Conservation (phyloP, 2,329 filamentous ascomycete genomes). For the Cladosporium oxysporum region DNA sequence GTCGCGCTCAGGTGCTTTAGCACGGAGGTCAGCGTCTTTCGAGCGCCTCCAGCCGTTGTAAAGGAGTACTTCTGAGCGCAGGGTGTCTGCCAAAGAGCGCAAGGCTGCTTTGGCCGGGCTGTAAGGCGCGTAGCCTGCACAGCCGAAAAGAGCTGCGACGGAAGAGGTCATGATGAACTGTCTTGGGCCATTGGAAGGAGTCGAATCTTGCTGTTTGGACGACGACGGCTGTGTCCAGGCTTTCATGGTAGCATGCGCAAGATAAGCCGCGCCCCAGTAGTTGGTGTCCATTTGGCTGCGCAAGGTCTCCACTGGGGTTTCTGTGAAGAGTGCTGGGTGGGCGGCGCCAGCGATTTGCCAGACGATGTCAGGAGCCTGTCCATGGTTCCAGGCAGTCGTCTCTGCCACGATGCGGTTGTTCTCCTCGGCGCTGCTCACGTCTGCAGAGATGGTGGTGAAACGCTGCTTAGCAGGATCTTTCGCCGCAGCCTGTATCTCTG, state of each 20-base stretch:
- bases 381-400: slow-evolving; percentile 76
- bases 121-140: slow-evolving; percentile 84
- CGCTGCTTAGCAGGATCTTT: slow-evolving; percentile 67
- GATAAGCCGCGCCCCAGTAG: slow-evolving; percentile 83
- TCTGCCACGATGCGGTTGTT: slow-evolving; percentile 70
- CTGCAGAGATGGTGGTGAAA: slow-evolving; percentile 81
- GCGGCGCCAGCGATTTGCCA: slow-evolving; percentile 86
- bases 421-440: slow-evolving; percentile 72
- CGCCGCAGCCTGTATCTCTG: slow-evolving; percentile 60
- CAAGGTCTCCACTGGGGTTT: slow-evolving; percentile 67
- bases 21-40: slow-evolving; percentile 20
- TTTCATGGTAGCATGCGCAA: slow-evolving; percentile 76
- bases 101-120: slow-evolving; percentile 83
- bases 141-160: slow-evolving; percentile 69
- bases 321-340: slow-evolving; percentile 73
- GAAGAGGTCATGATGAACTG: slow-evolving; percentile 90
- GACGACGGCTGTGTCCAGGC: slow-evolving; percentile 65
- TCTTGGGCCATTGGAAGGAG: slow-evolving; percentile 45
- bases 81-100: slow-evolving; percentile 76
- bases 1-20: slow-evolving; percentile 55
- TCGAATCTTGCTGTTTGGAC: slow-evolving; percentile 7
- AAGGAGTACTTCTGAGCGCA: slow-evolving; percentile 80
- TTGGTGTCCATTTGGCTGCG: slow-evolving; percentile 87
- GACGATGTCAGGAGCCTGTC: slow-evolving; percentile 74
- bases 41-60: slow-evolving; percentile 67